Base-by-base conservation (phyloP, 805 yeast genomes). In the Candida multigemmis region DNA sequence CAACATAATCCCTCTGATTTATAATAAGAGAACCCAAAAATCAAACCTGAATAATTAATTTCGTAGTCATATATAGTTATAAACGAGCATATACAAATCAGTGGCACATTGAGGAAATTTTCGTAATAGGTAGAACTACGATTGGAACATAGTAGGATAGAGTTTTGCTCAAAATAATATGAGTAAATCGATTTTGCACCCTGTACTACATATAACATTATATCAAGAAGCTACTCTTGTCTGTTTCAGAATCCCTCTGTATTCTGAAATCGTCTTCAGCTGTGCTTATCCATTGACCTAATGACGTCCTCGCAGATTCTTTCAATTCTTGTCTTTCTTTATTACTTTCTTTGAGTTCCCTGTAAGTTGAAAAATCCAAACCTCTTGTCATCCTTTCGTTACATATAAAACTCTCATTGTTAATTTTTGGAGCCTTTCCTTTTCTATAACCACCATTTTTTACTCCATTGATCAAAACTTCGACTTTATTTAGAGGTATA, bases 401-500 rank as follows among this genome's bases (percentile, higher is more conserved):
- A 31, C 69, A 60, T 4, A 67, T 24, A 6, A 40, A 14, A 23
- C 70, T 60, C 16, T 56, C 62, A 5, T 74, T 73, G 10, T 63
- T 57, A 11, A 41, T 44, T 20, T 62, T 48, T 1, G 76, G 57
- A 0, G 64, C 61, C 24, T 50, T 54, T 20, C 51, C 63, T 36
- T 71, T 74, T 1, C 61, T 34, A 29, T 46, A 60, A 12, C 64
- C 60, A 0, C 89, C 87, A 35, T 73, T 73, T 33, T 65, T 71
- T 4, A 77, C 70, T 0, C 84, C 85, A 37, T 69, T 68, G 22
- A 70, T 60, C 8, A 77, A 48, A 1, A 68, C 59, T 32, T 71
- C 67, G 1, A 42, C 27, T 8, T 36, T 30, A 5, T 42, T 36
- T 2, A 35, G 29, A 6, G 46, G 45, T 2, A 35, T 37, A 7